Percentiles rank a stretch among this genome's conserved stretches.
phyloP scores from a whole-genome alignment of 257 asterid species.

The Solanum corneliomulleri region DNA sequence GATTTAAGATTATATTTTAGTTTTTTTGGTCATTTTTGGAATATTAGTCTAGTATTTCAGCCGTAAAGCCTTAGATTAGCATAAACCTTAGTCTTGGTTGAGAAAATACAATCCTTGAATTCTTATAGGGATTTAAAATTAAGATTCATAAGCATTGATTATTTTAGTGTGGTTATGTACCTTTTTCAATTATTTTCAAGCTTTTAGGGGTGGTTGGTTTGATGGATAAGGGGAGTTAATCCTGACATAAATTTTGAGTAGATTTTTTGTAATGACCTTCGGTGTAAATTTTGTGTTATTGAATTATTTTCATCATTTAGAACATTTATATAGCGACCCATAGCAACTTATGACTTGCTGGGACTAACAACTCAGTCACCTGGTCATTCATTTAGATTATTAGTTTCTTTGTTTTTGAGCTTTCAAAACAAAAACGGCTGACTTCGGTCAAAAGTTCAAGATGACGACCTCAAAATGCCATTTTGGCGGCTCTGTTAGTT shows the following conservation, averaged over 20 bases:
- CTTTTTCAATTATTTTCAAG: neutral
- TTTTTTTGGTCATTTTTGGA: neutral
- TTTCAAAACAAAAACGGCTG: neutral
- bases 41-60: neutral
- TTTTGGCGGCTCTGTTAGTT: neutral
- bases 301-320: too few relatives aligned
- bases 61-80: neutral
- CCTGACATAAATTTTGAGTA: neutral
- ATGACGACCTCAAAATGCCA: neutral
- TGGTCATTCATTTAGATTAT: neutral
- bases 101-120: neutral
- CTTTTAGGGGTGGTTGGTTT: too few relatives aligned
- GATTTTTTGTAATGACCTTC: neutral
- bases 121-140: neutral
- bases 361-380: neutral
- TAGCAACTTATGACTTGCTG: neutral
- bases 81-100: neutral
- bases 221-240: neutral
- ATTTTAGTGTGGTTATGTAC: neutral
- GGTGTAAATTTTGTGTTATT: neutral
- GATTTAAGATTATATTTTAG: neutral
- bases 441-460: neutral
- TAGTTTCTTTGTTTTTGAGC: neutral
- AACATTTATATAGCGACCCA: neutral
- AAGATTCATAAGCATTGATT: neutral